Evolutionary conservation across 2,329 filamentous ascomycete species (phyloP), one percentile per base, ranked within the genome.

Genomic region (Boeremia exigua): DNA sequence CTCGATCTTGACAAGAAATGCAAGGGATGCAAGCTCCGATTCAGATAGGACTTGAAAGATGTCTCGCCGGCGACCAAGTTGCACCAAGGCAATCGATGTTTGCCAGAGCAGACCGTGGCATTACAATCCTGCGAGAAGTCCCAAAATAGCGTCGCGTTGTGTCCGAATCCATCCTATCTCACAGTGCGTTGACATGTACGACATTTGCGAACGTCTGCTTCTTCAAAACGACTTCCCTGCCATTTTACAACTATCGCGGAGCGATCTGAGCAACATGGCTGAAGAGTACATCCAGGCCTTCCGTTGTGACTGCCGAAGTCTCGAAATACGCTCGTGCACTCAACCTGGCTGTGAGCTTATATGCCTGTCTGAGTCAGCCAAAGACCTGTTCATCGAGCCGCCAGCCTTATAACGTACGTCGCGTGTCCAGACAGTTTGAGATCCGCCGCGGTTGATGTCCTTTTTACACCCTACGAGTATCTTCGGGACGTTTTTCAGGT

Each of bases 391-490:
- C n/a, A 27, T 19, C 1, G 11, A 34, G 15, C 29, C 17, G 19
- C 12, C 5, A 10, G 14, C 15, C 19, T 25, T 10, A 2, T 25
- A 11, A 23, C 37, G 1, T 45, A 46, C 47, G 15, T 42, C 38
- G 4, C 45, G 56, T 8, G 36, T 42, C 52, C 46, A 55, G 6
- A 55, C 46, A 4, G 40, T 50, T 9, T 46, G 28, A 5, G 34
- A 36, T 8, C 40, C 29, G 30, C 46, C 27, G 3, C 34, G 23
- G 27, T 30, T 46, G 5, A 57, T 46, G 19, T 62, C 54, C 6
- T 56, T 62, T 30, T 61, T 64, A 45, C 61, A 61, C 17, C 63
- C 61, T 11, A 63, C 58, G 6, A 65, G 60, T 33, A 65, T 48
- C 17, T 55, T 62, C 4, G 58, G 56, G 3, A 65, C 45, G 12